Percentiles rank a stretch among this genome's conserved stretches.
These are phyloP conservation scores for Udeniomyces megalosporus DNA, from an alignment of 768 basidiomycete species.

Conservation along the genomic window DNA sequence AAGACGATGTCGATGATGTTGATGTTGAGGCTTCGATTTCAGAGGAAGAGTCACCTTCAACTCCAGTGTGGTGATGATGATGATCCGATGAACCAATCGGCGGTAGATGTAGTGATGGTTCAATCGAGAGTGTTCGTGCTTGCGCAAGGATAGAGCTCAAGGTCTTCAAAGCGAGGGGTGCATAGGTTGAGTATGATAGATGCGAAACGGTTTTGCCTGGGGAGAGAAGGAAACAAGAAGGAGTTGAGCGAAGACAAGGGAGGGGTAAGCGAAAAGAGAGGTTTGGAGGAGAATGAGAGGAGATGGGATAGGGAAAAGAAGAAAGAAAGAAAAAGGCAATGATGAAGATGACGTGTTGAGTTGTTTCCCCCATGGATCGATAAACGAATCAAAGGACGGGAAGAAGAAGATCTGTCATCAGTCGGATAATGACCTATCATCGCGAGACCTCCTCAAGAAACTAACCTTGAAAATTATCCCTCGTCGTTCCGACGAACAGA, in stretches of 20 bases:
- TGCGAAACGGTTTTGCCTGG: constrained; percentile 13
- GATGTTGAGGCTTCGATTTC: no score
- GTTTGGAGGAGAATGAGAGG: no score
- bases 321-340: background rate
- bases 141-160: background rate
- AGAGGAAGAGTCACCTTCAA: no score
- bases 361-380: no score
- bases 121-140: background rate
- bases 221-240: no score
- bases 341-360: no score
- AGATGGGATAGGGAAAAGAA: background rate
- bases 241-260: background rate
- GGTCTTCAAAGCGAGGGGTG: constrained; percentile 7
- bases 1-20: no score
- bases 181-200: constrained; percentile 14
- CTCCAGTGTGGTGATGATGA: no score
- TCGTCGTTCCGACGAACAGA: constrained; percentile 69
- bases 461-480: constrained; percentile 67
- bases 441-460: background rate
- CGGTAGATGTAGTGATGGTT: no score
- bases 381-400: no score
- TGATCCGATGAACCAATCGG: no score
- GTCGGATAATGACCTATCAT: background rate
- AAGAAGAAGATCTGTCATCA: background rate
- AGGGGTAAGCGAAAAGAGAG: background rate